Evolutionary conservation across 495 filamentous ascomycete genomes (phyloP).

Genomic region (Aspergillus diversus): DNA sequence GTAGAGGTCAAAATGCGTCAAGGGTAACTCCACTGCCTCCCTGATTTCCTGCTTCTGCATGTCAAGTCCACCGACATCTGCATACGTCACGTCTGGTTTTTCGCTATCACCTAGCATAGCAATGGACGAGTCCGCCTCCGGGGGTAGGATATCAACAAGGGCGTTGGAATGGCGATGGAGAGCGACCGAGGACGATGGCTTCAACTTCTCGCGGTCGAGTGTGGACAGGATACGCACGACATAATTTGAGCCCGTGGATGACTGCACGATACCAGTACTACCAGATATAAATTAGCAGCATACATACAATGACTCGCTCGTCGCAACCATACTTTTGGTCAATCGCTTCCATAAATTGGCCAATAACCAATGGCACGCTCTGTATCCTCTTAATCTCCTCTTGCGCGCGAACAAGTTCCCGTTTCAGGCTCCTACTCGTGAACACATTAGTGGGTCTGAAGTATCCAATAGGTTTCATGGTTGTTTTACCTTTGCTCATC

Average conservation of each 20-base stretch:
- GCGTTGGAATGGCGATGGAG: conserved; percentile 98
- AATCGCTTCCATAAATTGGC: conserved; percentile 99
- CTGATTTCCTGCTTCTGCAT: conserved; percentile 99
- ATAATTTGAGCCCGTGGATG: conserved; percentile 97
- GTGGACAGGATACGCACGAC: conserved; percentile 98
- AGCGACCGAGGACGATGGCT: conserved; percentile 95
- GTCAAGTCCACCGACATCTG: conserved; percentile 95
- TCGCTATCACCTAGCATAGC: conserved; percentile 96
- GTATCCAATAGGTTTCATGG: background rate
- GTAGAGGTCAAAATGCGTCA: conserved; percentile 98
- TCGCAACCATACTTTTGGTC: conserved; percentile 83
- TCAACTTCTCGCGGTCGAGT: conserved; percentile 95
- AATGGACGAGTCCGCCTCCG: conserved; percentile 97
- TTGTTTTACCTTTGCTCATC: conserved; percentile 86
- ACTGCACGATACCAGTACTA: conserved; percentile 98
- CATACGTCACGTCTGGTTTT: conserved; percentile 98
- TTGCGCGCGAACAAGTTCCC: conserved; percentile 94
- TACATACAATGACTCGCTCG: background rate
- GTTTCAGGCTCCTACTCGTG: conserved; percentile 79
- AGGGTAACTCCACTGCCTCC: conserved; percentile 92
- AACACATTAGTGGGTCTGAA: background rate
- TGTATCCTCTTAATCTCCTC: conserved; percentile 99
- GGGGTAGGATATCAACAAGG: conserved; percentile 95
- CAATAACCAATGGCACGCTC: conserved; percentile 95
- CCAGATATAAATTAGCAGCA: conserved; percentile 29